Percentiles rank a stretch among this genome's conserved stretches.
phyloP scores from a whole-genome alignment of 257 asterid species.

The Ligustrum vulgare region DNA sequence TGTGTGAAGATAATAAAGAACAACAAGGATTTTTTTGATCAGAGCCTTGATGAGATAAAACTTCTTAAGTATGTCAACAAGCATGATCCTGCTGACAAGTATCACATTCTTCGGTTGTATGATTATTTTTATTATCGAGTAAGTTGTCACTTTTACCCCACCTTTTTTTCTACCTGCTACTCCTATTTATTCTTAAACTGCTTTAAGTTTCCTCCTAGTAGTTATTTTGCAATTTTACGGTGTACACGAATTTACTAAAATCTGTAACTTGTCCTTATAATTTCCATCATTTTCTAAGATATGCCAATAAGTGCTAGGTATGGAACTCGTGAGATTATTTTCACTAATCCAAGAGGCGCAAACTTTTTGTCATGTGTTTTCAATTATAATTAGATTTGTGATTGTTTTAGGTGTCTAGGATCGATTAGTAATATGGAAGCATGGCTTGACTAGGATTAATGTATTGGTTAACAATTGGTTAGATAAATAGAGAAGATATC shows the following conservation, averaged over 20 bases:
- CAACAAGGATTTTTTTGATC: constrained; percentile 97
- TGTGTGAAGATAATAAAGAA: constrained; percentile 97
- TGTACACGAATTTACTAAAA: not conserved
- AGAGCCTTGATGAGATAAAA: constrained; percentile 98
- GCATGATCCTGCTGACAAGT: constrained; percentile 98
- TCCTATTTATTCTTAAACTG: not conserved
- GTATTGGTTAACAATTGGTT: not conserved
- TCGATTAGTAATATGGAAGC: not conserved
- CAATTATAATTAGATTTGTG: not conserved
- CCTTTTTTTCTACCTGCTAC: not conserved
- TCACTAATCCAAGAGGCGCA: not conserved
- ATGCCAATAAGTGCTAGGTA: not conserved
- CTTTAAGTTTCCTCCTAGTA: not conserved
- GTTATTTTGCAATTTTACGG: not conserved
- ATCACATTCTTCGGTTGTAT: constrained; percentile 86
- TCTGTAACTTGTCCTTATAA: not conserved
- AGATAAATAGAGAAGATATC: not conserved
- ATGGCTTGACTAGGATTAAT: not conserved
- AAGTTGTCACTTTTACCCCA: constrained; percentile 39
- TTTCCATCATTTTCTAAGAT: not conserved
- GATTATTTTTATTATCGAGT: constrained; percentile 96
- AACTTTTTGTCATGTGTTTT: not conserved
- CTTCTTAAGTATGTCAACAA: constrained; percentile 96
- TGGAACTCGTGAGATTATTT: not conserved
- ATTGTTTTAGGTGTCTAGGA: not conserved